Evolutionary conservation across 2,329 filamentous ascomycete genomes (phyloP), one percentile per base, ranked within the genome.

Genomic region (Ophiostoma montium): DNA sequence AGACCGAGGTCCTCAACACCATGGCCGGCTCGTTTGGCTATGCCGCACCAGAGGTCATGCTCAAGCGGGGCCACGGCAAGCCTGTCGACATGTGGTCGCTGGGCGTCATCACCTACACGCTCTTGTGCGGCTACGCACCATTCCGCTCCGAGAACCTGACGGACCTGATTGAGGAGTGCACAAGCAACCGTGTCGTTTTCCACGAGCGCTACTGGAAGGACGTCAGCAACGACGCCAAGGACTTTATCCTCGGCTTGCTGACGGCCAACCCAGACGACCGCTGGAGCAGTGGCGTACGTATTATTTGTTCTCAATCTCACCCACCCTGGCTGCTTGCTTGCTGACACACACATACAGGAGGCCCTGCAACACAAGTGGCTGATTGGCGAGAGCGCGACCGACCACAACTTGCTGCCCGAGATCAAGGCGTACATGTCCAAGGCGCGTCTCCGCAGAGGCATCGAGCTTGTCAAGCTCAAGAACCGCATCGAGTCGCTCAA

Each of bases 21-120:
- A 98, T 98, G 92, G 92, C 92, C 39, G 92, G 92, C 39, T 96
- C 92, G 0, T 96, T 98, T 62, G 92, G 92, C 49, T 98, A 98
- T 61, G 92, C 92, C 18, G 92, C 92, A 2, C 92, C 92, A 9
- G 92, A 98, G 65, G 89, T 98, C 52, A 98, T 98, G 92, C 74
- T 95, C 56, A 95, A 95, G 73, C 82, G 86, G 62, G 92, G 92
- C 18, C 94, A 98, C 64, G 92, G 92, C 63, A 98, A 96, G 67
- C 87, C 92, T 5, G 92, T 96, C 32, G 92, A 98, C 63, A 95
- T 98, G 86, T 98, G 92, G 92, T 96, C 92, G 3, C 76, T 98
- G 67, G 92, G 92, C 54, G 92, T 98, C 60, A 98, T 98, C 61
- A 96, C 92, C 38, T 98, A 98, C 68, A 98, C 92, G 15, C 75